phyloP scores from a whole-genome alignment of 768 basidiomycete species.

The Austroboletus festivus region DNA sequence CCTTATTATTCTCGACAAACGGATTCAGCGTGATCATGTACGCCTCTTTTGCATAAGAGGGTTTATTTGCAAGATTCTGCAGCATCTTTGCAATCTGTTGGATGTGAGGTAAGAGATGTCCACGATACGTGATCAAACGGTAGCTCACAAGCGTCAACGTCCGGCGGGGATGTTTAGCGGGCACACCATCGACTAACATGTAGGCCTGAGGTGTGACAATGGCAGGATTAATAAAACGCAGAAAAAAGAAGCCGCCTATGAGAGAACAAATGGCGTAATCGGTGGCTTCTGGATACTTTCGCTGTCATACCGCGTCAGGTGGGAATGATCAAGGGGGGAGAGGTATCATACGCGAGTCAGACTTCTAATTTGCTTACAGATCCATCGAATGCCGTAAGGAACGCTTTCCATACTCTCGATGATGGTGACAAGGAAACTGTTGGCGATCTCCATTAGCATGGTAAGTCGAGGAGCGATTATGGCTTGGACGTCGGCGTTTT shows the following conservation, averaged over 20 bases:
- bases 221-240: slow-evolving; percentile 98
- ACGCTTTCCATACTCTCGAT: slow-evolving; percentile 99
- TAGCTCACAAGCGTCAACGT: slow-evolving; percentile 82
- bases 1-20: slow-evolving; percentile 98
- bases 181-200: slow-evolving; percentile 97
- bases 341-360: slow-evolving; percentile 73
- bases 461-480: slow-evolving; percentile 96
- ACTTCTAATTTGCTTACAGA: slow-evolving; percentile 98
- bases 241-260: slow-evolving; percentile 99
- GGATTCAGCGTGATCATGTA: slow-evolving; percentile 99
- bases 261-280: slow-evolving; percentile 98
- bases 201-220: slow-evolving; percentile 99
- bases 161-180: slow-evolving; percentile 95
- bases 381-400: slow-evolving; percentile 99
- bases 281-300: slow-evolving; percentile 98
- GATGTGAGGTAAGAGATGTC: slow-evolving; percentile 3
- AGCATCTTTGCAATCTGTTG: slow-evolving; percentile 97
- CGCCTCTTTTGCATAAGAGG: slow-evolving; percentile 93
- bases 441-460: slow-evolving; percentile 99
- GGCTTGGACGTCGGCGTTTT: slow-evolving; percentile 93
- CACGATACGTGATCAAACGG: neutral
- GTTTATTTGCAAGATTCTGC: slow-evolving; percentile 98
- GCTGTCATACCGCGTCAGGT: slow-evolving; percentile 43
- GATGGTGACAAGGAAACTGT: slow-evolving; percentile 94
- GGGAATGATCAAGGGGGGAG: neutral